phyloP scores from a whole-genome alignment of 2,329 filamentous ascomycete species.

The Colletotrichum viniferum region DNA sequence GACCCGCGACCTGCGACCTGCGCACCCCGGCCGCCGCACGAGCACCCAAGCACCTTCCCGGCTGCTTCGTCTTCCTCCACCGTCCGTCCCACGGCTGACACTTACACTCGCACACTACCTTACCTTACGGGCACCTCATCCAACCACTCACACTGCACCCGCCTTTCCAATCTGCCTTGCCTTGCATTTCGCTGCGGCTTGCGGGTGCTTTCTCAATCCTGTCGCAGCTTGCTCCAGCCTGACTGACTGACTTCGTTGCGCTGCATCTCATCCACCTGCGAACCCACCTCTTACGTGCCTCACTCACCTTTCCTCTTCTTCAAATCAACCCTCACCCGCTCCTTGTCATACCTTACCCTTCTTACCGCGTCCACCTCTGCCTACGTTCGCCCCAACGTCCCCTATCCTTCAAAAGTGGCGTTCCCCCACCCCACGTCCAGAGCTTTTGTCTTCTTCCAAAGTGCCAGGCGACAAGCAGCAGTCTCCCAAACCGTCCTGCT shows the following conservation, averaged over 20 bases:
- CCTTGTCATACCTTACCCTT: neutral
- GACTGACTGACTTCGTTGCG: neutral
- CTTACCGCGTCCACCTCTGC: neutral
- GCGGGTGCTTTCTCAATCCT: neutral
- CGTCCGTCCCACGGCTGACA: neutral
- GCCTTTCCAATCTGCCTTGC: neutral
- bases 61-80: neutral
- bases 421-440: constrained; percentile 15
- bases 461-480: constrained; percentile 9
- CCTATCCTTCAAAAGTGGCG: constrained; percentile 18
- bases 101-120: constrained; percentile 1
- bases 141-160: neutral
- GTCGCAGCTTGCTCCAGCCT: neutral
- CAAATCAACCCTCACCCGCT: neutral
- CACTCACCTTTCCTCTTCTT: neutral
- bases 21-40: neutral
- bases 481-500: constrained; percentile 9
- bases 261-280: neutral
- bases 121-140: neutral
- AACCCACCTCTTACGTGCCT: neutral
- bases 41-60: neutral
- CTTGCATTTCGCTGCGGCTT: neutral
- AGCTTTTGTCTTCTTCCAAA: constrained; percentile 1
- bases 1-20: neutral
- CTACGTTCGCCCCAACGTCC: neutral